A percentile compares a stretch with the other conserved stretches of the same genome.
phyloP scores from a whole-genome alignment of 345 rosid genomes.

The Chamaenerion angustifolium region DNA sequence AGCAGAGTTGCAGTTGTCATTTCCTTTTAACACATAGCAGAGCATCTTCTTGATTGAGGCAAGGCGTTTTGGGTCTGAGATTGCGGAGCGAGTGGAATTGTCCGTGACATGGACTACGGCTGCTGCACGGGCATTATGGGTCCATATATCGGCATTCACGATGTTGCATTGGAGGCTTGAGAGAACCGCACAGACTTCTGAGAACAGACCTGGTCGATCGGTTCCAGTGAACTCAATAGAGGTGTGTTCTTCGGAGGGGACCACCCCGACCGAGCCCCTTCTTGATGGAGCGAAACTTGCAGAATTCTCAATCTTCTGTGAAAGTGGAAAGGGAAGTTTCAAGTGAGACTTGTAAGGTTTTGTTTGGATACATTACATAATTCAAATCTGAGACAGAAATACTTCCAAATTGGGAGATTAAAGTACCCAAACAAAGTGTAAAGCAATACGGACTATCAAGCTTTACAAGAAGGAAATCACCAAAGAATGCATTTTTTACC shows the following conservation, averaged over 20 bases:
- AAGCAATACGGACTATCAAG: no score
- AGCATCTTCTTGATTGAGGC: conserved; percentile 25
- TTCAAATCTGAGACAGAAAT: no score
- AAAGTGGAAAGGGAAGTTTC: neutral
- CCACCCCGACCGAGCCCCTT: conserved; percentile 22
- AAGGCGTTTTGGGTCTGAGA: conserved; percentile 22
- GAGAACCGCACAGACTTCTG: conserved; percentile 37
- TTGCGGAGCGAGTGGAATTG: conserved; percentile 17
- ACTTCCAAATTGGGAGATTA: neutral
- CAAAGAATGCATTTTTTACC: conserved; percentile 8
- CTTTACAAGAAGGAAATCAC: no score
- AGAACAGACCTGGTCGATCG: conserved; percentile 38
- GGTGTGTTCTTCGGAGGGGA: conserved; percentile 24
- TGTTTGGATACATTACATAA: neutral
- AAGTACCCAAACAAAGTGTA: no score
- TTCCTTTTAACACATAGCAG: conserved; percentile 18
- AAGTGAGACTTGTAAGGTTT: neutral
- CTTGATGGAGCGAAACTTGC: conserved; percentile 14
- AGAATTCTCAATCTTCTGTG: conserved; percentile 28
- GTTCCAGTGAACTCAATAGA: conserved; percentile 29
- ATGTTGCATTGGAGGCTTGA: conserved; percentile 34
- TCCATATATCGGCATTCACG: conserved; percentile 37
- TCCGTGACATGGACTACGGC: conserved; percentile 30
- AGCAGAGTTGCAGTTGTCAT: conserved; percentile 8
- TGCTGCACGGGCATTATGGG: conserved; percentile 35